Percentiles rank a stretch among this genome's conserved stretches.
Conservation (phyloP, 2,329 filamentous ascomycete species). For the Hypoxylon sp. region DNA sequence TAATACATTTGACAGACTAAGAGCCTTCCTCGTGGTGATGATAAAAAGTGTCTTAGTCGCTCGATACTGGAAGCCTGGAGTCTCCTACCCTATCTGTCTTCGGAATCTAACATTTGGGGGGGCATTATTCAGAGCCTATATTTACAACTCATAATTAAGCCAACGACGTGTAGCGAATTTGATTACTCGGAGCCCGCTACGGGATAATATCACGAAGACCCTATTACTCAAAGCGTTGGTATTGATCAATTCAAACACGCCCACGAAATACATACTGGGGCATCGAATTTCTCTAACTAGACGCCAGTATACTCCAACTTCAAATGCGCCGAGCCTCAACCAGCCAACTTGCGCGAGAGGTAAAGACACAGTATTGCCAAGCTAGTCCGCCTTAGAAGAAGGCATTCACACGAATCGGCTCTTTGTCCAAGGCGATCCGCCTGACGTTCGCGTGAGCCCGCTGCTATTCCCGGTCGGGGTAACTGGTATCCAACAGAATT, state of each 20-base stretch:
- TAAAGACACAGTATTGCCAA: neutral
- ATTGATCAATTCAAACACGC: neutral
- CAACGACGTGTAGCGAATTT: constrained; percentile 13
- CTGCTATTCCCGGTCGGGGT: constrained; percentile 1
- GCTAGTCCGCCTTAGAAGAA: neutral
- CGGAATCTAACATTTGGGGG: constrained; percentile 9
- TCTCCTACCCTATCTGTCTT: constrained; percentile 14
- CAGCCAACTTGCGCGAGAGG: neutral
- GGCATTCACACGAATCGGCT: constrained; percentile 3
- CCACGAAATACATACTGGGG: constrained; percentile 3
- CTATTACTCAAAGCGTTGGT: neutral
- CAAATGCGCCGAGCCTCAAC: neutral
- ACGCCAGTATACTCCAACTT: constrained; percentile 7
- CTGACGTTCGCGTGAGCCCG: neutral
- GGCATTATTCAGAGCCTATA: constrained; percentile 4
- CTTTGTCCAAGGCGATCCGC: neutral
- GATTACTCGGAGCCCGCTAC: neutral
- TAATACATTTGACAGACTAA: constrained; percentile 22
- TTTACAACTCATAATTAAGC: constrained; percentile 11
- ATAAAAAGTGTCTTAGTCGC: constrained; percentile 17
- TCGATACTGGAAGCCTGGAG: constrained; percentile 16
- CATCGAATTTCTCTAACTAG: neutral
- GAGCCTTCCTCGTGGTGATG: constrained; percentile 14
- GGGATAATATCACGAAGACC: neutral
- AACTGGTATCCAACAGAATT: neutral